Base-by-base conservation (phyloP, 441 rosid genomes). In the Aquilaria agallochum region DNA sequence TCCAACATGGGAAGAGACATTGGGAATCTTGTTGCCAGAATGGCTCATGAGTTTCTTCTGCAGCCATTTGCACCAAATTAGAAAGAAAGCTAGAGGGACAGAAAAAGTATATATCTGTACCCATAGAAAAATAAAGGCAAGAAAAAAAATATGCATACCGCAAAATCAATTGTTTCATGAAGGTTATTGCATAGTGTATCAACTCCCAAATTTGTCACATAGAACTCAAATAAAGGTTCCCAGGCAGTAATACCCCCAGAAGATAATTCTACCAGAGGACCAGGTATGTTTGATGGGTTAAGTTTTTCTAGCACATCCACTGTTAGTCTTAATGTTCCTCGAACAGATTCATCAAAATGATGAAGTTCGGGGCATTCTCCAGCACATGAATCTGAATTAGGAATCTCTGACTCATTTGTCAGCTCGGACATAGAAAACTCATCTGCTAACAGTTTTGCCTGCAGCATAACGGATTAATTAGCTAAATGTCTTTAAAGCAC, bases 371-470 rank as follows among this genome's bases (percentile, higher is more conserved):
- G 68, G 67, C 36, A 42, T 50, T 27, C 68, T 56, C 50, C 62
- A 56, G 57, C 45, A 65, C 57, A 58, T 56, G 40, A 30, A 42
- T 48, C 68, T 50, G 64, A 66, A n/a, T 47, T 44, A 50, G 59
- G 50, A 42, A 57, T 56, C 33, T 11, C 62, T 31, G 77, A 64
- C 53, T 67, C 70, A 54, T 64, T 63, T 68, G 58, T 65, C 45
- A 47, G 67, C 58, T 72, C 64, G 8, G 73, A 55, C 50, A 67
- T 56, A 60, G 68, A 40, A 50, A 90, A 78, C 49, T 81, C 78
- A 53, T 79, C 79, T 58, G 79, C 80, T 66, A 92, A 75, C 70
- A 58, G 45, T 72, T 87, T 82, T 2, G 88, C 92, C 97, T 95
- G 86, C 57, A 78, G 62, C 63, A 53, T 42, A 53, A 40, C 50